Evolutionary conservation across 2,329 filamentous ascomycete genomes (phyloP), one percentile per base, ranked within the genome.

Genomic region (Neocatenulostroma microsporum): DNA sequence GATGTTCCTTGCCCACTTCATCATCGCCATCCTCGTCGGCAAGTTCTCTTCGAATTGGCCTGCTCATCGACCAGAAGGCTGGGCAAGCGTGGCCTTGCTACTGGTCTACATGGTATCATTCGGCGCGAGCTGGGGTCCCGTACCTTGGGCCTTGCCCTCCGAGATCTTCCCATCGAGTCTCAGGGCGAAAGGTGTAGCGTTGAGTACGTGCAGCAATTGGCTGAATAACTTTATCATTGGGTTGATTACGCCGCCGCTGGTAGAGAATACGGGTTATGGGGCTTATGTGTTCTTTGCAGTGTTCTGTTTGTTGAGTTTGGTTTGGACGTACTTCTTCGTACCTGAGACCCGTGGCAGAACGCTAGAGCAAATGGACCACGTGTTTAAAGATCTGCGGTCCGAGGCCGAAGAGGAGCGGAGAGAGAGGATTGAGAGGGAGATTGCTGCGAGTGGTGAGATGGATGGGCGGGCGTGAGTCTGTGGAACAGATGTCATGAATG

Each of bases 81-180:
- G 54, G 54, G 45, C 52, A 2, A 41, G 41, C n/a, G 52, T 55
- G 0, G 51, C 46, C 2, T 49, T 56, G 42, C 45, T 56, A 3
- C 36, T 56, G 5, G 33, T 54, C 19, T 56, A 53, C 34, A 56
- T 56, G 50, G 21, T 54, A 13, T 35, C 41, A 1, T 83, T 83
- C 47, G 41, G 23, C n/a, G 34, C 34, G n/a, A 37, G 11, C 0
- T 81, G 74, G 50, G 53, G 53, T 12, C 55, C 55, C 1, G 45
- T 53, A 2, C 44, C 48, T 2, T 58, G 55, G 55, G 50, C 51
- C 0, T 26, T 57, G 54, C 56, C 60, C 1, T 64, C 68, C 20
- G 75, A 85, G 42, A 76, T 84, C n/a, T 82, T 82, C 28, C 75
- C 76, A 0, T 71, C 69, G 1, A 68, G 67, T 0, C 60, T 74